Evolutionary conservation across 495 filamentous ascomycete genomes (phyloP), one percentile per base, ranked within the genome.

Genomic region (Bacidia rubella): DNA sequence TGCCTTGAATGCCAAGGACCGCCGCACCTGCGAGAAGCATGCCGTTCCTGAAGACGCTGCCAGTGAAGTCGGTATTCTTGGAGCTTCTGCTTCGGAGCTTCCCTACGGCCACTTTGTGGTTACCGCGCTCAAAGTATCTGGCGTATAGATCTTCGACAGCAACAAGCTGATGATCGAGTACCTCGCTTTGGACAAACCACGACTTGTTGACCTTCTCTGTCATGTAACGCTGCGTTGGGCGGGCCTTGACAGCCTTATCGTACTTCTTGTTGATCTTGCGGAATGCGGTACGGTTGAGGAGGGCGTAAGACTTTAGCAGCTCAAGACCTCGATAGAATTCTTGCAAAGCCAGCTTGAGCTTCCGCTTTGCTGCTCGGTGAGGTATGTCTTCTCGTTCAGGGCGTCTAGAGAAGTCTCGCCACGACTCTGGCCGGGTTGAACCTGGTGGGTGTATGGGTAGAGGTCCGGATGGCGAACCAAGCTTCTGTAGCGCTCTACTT

Each of bases 191-290:
- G 17, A 93, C 90, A 62, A 96, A 98, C 73, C 82, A 86, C 10
- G 88, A 77, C 57, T 84, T 84, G 69, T 89, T 89, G 50, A 97
- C 86, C 61, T 87, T 90, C 56, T 95, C 92, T 10, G 80, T 81
- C 86, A 95, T 90, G 62, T 89, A 97, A 27, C 84, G 75, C 57
- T 82, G 74, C 7, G 83, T 76, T 2, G 86, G 85, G 23, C 81
- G 77, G 45, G 87, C 79, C 56, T 90, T 79, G 49, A 87, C 77
- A 4, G 80, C 77, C 66, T 97, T 97, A 70, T 98, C 90, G 60
- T 89, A 96, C 68, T 98, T 98, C 68, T 98, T 98, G 66, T 92
- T 97, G 62, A 98, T 89, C 65, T 98, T 98, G 7, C 90, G 84
- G 54, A 97, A 96, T 1, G 88, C 93, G 1, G 86, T 92, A 46